These are phyloP conservation scores for Leccinum holopus DNA, from an alignment of 1,284 basidiomycete genomes.

Conservation along the genomic window DNA sequence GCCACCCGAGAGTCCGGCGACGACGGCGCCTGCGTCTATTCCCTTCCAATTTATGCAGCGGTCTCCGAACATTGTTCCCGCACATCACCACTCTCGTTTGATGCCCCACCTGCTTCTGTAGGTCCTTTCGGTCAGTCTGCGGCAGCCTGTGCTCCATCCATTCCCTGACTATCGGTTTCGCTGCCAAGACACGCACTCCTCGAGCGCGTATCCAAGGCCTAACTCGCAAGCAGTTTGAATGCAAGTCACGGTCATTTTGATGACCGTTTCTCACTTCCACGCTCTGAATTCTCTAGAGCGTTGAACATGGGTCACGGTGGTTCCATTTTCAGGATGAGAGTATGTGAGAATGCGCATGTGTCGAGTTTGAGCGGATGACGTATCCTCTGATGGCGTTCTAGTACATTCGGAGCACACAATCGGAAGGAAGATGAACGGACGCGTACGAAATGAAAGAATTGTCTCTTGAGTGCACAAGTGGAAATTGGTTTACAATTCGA, in stretches of 20 bases:
- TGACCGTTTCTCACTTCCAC: slow-evolving; percentile 36
- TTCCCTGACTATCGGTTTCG: slow-evolving; percentile 53
- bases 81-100: slow-evolving; percentile 50
- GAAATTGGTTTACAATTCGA: too few species aligned
- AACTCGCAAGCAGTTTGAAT: slow-evolving; percentile 47
- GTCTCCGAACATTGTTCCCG: slow-evolving; percentile 36
- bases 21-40: slow-evolving; percentile 36
- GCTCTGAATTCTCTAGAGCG: too few species aligned
- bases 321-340: too few species aligned
- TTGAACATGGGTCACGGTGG: too few species aligned
- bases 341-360: too few species aligned
- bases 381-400: too few species aligned
- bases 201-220: slow-evolving; percentile 43
- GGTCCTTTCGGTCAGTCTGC: slow-evolving; percentile 46
- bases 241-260: slow-evolving; percentile 52
- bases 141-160: slow-evolving; percentile 45
- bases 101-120: slow-evolving; percentile 33
- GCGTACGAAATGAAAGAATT: too few species aligned
- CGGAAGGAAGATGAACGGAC: too few species aligned
- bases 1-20: slow-evolving; percentile 35
- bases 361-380: too few species aligned
- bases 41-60: slow-evolving; percentile 46
- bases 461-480: too few species aligned
- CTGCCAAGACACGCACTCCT: slow-evolving; percentile 61
- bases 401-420: too few species aligned